Conservation (phyloP, 768 basidiomycete species). For the Rhodotorula paludigena region DNA sequence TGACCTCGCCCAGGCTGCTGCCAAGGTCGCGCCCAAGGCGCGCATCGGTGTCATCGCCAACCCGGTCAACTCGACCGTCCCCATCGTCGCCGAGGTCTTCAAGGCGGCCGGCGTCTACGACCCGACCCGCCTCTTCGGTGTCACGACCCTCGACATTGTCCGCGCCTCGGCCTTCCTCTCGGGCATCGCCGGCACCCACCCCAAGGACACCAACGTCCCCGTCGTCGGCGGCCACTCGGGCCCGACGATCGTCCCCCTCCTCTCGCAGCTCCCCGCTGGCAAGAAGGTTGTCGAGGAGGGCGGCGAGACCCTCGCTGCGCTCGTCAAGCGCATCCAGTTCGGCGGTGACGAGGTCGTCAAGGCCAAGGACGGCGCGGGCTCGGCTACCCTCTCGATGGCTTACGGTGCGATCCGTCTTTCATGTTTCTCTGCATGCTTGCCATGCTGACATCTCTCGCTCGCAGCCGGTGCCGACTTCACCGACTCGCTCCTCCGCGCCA, state of each 20-base stretch:
- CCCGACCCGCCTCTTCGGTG: slow-evolving; percentile 83
- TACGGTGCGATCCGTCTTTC: slow-evolving; percentile 48
- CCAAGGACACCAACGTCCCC: slow-evolving; percentile 65
- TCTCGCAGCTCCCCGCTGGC: slow-evolving; percentile 72
- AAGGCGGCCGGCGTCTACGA: slow-evolving; percentile 89
- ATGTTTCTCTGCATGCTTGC: not conserved
- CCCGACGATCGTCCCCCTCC: slow-evolving; percentile 91
- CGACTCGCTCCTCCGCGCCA: slow-evolving; percentile 54
- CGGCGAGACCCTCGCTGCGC: slow-evolving; percentile 67
- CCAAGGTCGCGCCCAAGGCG: slow-evolving; percentile 81
- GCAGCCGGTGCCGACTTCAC: slow-evolving; percentile 68
- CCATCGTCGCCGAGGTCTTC: slow-evolving; percentile 87
- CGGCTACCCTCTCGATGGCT: slow-evolving; percentile 71
- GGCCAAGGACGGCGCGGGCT: slow-evolving; percentile 85
- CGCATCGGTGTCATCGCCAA: slow-evolving; percentile 95
- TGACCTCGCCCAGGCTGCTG: slow-evolving; percentile 83
- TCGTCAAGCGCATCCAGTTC: slow-evolving; percentile 91
- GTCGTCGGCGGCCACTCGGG: slow-evolving; percentile 96
- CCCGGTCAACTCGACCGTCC: slow-evolving; percentile 86
- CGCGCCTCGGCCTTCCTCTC: slow-evolving; percentile 87
- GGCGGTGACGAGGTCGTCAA: slow-evolving; percentile 98
- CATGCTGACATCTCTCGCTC: not conserved
- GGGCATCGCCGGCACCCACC: slow-evolving; percentile 61
- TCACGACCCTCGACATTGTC: slow-evolving; percentile 97
- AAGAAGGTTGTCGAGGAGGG: slow-evolving; percentile 56